A percentile compares a stretch with the other conserved stretches of the same genome.
Evolutionary conservation across 306 rosid genomes (phyloP).

Genomic region (Cucurbita moschata): DNA sequence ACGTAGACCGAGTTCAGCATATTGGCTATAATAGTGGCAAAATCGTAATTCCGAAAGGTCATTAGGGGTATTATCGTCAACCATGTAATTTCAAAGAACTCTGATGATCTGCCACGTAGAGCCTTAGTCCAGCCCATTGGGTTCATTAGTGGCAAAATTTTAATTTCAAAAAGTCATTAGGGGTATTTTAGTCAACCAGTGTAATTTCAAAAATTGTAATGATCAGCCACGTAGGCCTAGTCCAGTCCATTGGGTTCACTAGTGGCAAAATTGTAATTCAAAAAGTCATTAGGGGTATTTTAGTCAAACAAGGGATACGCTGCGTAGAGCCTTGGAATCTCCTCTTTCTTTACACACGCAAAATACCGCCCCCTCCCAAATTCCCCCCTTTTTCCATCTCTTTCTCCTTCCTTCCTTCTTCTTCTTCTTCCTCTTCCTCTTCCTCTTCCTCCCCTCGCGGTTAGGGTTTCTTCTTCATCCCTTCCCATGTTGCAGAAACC

Average conservation of each 20-base stretch:
- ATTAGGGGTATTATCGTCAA: no score
- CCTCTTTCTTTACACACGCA: conserved; percentile 3
- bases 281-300: neutral
- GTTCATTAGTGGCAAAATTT: no score
- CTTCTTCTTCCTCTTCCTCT: neutral
- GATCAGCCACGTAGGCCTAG: neutral
- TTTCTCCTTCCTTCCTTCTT: neutral
- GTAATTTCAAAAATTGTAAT: no score
- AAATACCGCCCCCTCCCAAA: neutral
- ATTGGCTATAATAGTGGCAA: no score
- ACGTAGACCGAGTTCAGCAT: no score
- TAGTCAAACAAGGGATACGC: neutral
- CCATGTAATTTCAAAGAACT: no score
- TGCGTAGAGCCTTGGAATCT: conserved; percentile 7
- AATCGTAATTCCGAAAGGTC: no score
- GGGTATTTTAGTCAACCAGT: no score
- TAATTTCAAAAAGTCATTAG: no score
- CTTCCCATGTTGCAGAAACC: conserved; percentile 14
- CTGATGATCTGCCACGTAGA: no score
- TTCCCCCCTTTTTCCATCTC: neutral
- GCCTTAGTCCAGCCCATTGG: no score
- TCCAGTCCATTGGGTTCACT: neutral
- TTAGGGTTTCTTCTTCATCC: conserved; percentile 56
- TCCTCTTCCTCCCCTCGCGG: conserved; percentile 8
- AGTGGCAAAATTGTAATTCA: neutral